These are phyloP conservation scores for Candida silvicultrix DNA, from an alignment of 805 yeast genomes.

Conservation along the genomic window DNA sequence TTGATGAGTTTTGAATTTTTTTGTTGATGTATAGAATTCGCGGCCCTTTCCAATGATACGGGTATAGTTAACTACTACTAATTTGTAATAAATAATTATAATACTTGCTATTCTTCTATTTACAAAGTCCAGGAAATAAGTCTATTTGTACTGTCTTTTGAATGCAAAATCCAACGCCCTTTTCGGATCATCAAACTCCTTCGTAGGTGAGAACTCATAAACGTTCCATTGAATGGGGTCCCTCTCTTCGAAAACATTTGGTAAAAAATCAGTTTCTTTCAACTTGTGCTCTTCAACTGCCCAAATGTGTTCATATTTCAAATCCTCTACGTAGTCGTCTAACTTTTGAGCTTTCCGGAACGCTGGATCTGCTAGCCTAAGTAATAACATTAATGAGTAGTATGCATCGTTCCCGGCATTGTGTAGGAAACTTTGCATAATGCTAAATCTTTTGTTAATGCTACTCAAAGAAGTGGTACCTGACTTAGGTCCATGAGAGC, in stretches of 20 bases:
- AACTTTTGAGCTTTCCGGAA: slow-evolving; percentile 18
- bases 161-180: neutral
- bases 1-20: too few relatives aligned
- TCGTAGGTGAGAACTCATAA: neutral
- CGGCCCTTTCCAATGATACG: too few relatives aligned
- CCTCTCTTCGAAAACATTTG: neutral
- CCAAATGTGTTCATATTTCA: neutral
- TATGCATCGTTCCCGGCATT: slow-evolving; percentile 72
- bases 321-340: slow-evolving; percentile 5
- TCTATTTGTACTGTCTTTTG: neutral
- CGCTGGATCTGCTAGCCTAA: slow-evolving; percentile 45
- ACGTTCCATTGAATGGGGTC: neutral
- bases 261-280: neutral
- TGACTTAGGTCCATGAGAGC: slow-evolving; percentile 30
- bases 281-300: neutral
- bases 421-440: slow-evolving; percentile 57
- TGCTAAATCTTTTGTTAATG: slow-evolving; percentile 37
- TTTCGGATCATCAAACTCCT: neutral
- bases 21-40: too few relatives aligned
- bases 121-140: neutral
- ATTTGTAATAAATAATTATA: too few relatives aligned
- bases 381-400: slow-evolving; percentile 45
- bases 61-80: too few relatives aligned
- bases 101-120: too few relatives aligned
- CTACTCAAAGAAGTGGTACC: slow-evolving; percentile 35